Evolutionary conservation across 2,329 filamentous ascomycete species (phyloP).

Genomic region (Calonectria crousiana): DNA sequence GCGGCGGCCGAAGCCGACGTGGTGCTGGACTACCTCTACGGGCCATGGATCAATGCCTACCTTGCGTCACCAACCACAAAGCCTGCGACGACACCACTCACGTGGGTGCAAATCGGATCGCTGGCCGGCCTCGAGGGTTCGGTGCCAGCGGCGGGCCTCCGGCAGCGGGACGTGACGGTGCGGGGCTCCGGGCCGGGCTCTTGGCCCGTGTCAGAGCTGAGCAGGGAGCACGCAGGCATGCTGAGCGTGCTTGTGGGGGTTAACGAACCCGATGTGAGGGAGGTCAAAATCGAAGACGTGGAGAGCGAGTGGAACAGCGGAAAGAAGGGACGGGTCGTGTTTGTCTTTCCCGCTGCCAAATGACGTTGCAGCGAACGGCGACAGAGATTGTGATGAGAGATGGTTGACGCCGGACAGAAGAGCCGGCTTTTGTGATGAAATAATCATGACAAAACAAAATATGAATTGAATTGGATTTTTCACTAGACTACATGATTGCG

Average conservation of each 20-base stretch:
- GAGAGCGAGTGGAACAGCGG: conserved; percentile 42
- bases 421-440: neutral
- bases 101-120: conserved; percentile 66
- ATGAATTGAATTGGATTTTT: neutral
- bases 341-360: conserved; percentile 40
- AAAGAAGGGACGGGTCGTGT: conserved; percentile 44
- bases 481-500: too few relatives aligned
- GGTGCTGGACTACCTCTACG: conserved; percentile 70
- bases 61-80: conserved; percentile 55
- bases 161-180: conserved; percentile 62
- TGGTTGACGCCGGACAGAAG: neutral
- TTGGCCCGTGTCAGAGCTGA: conserved; percentile 50
- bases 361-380: conserved; percentile 1
- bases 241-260: conserved; percentile 40
- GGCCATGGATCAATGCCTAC: conserved; percentile 55
- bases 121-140: conserved; percentile 54
- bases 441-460: neutral
- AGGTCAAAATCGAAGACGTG: conserved; percentile 41
- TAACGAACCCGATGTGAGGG: conserved; percentile 34
- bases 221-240: conserved; percentile 41
- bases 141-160: conserved; percentile 58
- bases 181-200: conserved; percentile 60
- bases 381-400: neutral
- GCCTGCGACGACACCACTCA: conserved; percentile 53
- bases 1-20: conserved; percentile 62